Conservation (phyloP, 2,329 filamentous ascomycete species). For the Calonectria henricotiae region DNA sequence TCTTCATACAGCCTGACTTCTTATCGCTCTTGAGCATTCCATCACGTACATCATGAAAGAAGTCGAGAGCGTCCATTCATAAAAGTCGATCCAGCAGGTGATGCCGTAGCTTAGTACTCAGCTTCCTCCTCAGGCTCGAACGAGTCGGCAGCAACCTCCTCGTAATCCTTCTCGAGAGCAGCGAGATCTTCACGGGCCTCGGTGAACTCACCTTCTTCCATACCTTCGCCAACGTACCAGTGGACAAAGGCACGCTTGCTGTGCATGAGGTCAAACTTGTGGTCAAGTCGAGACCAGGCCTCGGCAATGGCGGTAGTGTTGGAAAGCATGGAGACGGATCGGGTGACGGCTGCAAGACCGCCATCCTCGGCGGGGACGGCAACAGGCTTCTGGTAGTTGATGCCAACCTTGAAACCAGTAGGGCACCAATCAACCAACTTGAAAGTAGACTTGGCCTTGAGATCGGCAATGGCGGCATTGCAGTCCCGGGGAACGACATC, state of each 20-base stretch:
- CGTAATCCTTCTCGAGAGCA: conserved; percentile 89
- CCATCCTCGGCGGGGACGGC: conserved; percentile 72
- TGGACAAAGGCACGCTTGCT: conserved; percentile 84
- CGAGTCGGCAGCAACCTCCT: conserved; percentile 86
- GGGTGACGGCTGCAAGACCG: conserved; percentile 75
- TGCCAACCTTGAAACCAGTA: conserved; percentile 83
- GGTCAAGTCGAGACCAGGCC: conserved; percentile 80
- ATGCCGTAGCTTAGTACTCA: conserved; percentile 80
- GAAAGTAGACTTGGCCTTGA: conserved; percentile 82
- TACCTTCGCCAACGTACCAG: conserved; percentile 90
- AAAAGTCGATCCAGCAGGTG: conserved; percentile 30
- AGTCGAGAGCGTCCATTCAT: conserved; percentile 44
- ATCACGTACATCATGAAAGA: conserved; percentile 43
- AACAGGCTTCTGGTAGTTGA: conserved; percentile 81
- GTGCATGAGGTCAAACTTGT: conserved; percentile 87
- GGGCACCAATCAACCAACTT: conserved; percentile 85
- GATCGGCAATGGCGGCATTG: conserved; percentile 75
- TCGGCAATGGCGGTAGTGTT: conserved; percentile 84
- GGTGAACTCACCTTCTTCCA: conserved; percentile 93
- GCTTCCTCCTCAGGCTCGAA: conserved; percentile 74
- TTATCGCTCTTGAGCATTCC: conserved; percentile 38
- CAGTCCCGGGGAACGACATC: conserved; percentile 81
- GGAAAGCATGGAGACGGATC: conserved; percentile 80
- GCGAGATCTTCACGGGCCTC: conserved; percentile 90
- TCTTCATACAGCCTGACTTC: conserved; percentile 44